phyloP scores from a whole-genome alignment of 768 basidiomycete genomes.

The Plicaturopsis crispa region DNA sequence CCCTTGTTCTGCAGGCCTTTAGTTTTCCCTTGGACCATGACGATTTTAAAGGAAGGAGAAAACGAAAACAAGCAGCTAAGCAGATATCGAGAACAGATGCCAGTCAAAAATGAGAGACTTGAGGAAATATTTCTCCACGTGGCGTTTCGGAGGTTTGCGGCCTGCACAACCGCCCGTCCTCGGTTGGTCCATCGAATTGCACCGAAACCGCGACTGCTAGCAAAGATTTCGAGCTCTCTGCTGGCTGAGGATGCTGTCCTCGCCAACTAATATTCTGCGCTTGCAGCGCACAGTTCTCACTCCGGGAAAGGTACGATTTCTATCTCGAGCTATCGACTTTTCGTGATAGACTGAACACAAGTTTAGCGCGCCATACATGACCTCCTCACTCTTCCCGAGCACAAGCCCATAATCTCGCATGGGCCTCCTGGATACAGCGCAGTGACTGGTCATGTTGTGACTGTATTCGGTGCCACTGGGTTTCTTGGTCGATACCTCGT shows the following conservation, averaged over 20 bases:
- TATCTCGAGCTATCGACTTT: constrained; percentile 2
- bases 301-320: constrained; percentile 35
- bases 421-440: constrained; percentile 84
- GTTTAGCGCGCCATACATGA: constrained; percentile 70
- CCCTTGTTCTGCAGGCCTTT: constrained; percentile 63
- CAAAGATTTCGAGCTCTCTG: background rate
- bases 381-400: constrained; percentile 48
- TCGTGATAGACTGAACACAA: constrained; percentile 5
- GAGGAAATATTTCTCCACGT: too few relatives aligned
- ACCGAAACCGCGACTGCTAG: background rate
- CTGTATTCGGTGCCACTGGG: constrained; percentile 95
- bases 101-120: too few relatives aligned
- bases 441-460: constrained; percentile 85
- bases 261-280: constrained; percentile 40
- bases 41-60: constrained; percentile 3
- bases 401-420: constrained; percentile 63
- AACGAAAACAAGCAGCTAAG: too few relatives aligned
- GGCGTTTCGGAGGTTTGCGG: too few relatives aligned
- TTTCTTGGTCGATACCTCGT: constrained; percentile 94
- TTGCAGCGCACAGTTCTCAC: constrained; percentile 40
- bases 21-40: constrained; percentile 82
- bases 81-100: too few relatives aligned
- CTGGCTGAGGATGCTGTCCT: constrained; percentile 30
- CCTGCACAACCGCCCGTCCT: too few relatives aligned
- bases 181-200: background rate